Percentiles rank a stretch among this genome's conserved stretches.
phyloP scores from a whole-genome alignment of 805 yeast species.

The Zygoascus tannicola region DNA sequence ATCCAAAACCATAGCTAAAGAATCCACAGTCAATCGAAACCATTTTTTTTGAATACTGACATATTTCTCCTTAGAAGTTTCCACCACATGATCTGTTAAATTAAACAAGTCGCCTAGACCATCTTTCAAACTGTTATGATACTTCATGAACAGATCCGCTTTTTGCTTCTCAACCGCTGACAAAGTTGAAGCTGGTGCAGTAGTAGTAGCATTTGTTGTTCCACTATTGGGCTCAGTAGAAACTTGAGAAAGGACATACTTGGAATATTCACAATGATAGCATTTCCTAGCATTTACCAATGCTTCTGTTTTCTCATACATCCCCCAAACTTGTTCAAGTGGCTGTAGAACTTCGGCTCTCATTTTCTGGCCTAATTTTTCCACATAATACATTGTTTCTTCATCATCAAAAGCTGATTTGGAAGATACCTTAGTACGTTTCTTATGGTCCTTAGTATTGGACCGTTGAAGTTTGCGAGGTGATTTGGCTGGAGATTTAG shows the following conservation, averaged over 20 bases:
- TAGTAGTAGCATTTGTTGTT: neutral
- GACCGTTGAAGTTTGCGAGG: too few species aligned
- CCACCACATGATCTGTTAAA: conserved; percentile 13
- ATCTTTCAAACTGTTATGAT: conserved; percentile 17
- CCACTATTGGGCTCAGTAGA: neutral
- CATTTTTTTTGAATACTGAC: conserved; percentile 16
- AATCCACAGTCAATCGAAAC: conserved; percentile 18
- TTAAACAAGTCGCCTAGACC: conserved; percentile 18
- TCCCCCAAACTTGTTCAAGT: conserved; percentile 14
- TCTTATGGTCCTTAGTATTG: too few species aligned
- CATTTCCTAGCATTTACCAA: conserved; percentile 11
- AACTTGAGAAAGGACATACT: conserved; percentile 13
- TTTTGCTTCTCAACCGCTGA: conserved; percentile 8
- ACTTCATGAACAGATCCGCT: conserved; percentile 18
- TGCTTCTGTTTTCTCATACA: conserved; percentile 14
- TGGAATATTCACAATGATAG: conserved; percentile 15
- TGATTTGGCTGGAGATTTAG: too few species aligned
- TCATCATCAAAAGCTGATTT: too few species aligned
- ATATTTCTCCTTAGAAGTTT: conserved; percentile 10
- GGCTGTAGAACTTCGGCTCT: conserved; percentile 12
- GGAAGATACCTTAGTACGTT: too few species aligned
- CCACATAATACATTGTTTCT: too few species aligned
- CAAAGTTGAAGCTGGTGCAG: neutral
- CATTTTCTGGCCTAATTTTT: conserved; percentile 11
- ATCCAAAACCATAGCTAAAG: conserved; percentile 16